Evolutionary conservation across 495 filamentous ascomycete species (phyloP), one percentile per base, ranked within the genome.

Genomic region (Hypoxylon cercidicola): DNA sequence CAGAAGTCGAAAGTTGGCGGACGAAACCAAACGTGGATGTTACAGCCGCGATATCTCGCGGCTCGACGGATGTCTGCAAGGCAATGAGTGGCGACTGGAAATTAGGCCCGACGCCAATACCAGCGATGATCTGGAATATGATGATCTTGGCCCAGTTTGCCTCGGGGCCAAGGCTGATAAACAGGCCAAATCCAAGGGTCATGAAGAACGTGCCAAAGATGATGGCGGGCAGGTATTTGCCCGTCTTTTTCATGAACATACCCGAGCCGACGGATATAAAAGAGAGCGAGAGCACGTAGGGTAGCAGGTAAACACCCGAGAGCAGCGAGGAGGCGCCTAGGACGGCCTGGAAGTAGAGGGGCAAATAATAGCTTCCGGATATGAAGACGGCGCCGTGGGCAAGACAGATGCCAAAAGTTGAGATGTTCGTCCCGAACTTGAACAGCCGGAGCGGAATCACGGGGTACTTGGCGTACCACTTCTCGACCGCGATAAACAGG

Each of bases 81-180:
- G 92, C 91, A 28, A 94, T 88, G 21, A 93, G 81, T 1, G 91
- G 90, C 0, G 88, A 81, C 68, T 90, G 85, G 70, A 90, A 89
- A 35, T 86, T 82, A 0, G 85, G 84, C 0, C 87, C 88, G 16
- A 84, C 78, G 6, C 89, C 89, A 16, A 84, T 74, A 23, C 89
- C 91, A 4, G 84, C 80, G 18, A 92, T 69, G 39, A 91, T 81
- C 57, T 89, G 86, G 64, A 75, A 85, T 1, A 75, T 32, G 30
- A 88, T 78, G 13, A 90, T 72, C 67, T 88, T 85, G 10, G 78
- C 74, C 84, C 84, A 87, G 52, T 75, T 76, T 23, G 74, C 73
- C 0, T 68, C 62, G 1, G 77, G 49, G n/a, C 75, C 72, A 10
- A 91, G 75, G 65, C 85, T 76, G 68, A 88, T 81, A 55, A 88